These are phyloP conservation scores for Tricholoma bakamatsutake DNA, from an alignment of 768 basidiomycete species.

Conservation along the genomic window DNA sequence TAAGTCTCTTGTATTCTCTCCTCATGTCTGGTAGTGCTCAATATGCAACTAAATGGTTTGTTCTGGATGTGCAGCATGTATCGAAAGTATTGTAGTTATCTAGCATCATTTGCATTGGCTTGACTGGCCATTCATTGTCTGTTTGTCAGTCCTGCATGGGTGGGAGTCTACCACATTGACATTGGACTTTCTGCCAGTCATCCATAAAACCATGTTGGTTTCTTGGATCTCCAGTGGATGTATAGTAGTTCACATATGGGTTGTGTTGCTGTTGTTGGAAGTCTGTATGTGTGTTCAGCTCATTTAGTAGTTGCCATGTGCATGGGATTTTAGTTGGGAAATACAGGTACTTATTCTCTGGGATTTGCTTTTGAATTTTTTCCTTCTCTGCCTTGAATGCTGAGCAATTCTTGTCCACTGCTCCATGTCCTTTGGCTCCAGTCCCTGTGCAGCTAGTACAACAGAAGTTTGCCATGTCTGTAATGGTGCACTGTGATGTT, in stretches of 20 bases:
- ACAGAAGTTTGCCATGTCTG: not conserved
- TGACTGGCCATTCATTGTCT: not conserved
- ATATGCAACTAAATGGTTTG: no score
- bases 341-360: no score
- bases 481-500: slow-evolving; percentile 10
- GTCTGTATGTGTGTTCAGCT: not conserved
- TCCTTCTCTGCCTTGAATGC: not conserved
- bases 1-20: no score
- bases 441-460: no score
- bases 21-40: no score
- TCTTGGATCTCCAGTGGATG: not conserved
- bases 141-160: not conserved
- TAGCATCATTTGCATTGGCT: not conserved
- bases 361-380: slow-evolving; percentile 3
- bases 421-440: no score
- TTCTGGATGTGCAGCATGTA: no score
- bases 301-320: no score
- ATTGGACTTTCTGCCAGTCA: not conserved
- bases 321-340: no score
- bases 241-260: not conserved
- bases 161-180: not conserved
- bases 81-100: no score
- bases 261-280: not conserved
- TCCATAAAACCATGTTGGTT: not conserved
- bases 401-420: no score